phyloP scores from a whole-genome alignment of 331 rosid genomes.

The Rosa hybrid region DNA sequence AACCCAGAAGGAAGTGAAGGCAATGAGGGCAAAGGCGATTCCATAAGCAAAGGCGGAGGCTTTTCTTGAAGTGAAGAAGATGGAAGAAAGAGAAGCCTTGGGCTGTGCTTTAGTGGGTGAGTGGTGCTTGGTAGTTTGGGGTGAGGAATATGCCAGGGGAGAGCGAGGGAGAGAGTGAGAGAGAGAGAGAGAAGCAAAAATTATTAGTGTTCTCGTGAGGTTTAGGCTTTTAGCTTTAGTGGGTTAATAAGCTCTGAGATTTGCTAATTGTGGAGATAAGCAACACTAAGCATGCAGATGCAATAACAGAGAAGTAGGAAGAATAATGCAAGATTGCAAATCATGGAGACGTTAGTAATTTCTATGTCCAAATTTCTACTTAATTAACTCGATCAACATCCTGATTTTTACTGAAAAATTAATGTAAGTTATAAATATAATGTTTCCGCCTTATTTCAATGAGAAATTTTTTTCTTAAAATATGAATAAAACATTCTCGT shows the following conservation, averaged over 20 bases:
- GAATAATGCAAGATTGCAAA: not conserved
- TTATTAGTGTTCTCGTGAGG: not conserved
- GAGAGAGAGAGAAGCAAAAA: not conserved
- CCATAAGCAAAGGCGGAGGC: conserved; percentile 57
- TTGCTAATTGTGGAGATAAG: not conserved
- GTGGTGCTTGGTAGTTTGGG: conserved; percentile 6
- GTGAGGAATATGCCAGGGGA: conserved; percentile 10
- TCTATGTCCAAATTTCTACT: too few species aligned
- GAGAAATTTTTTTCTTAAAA: too few species aligned
- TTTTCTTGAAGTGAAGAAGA: conserved; percentile 51
- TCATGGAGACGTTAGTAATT: not conserved
- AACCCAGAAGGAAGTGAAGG: conserved; percentile 57
- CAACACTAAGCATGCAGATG: not conserved
- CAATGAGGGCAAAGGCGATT: conserved; percentile 47
- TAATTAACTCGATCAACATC: too few species aligned
- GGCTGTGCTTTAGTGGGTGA: conserved; percentile 38
- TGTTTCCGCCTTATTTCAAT: too few species aligned
- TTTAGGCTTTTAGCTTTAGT: not conserved
- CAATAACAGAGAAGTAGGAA: not conserved
- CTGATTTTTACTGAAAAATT: too few species aligned
- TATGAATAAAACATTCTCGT: too few species aligned
- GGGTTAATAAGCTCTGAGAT: not conserved
- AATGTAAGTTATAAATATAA: too few species aligned
- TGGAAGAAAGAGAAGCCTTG: conserved; percentile 36
- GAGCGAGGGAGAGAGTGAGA: not conserved